A percentile compares a stretch with the other conserved stretches of the same genome.
Conservation (phyloP, 2,329 filamentous ascomycete species). For the Setomelanomma holmii region DNA sequence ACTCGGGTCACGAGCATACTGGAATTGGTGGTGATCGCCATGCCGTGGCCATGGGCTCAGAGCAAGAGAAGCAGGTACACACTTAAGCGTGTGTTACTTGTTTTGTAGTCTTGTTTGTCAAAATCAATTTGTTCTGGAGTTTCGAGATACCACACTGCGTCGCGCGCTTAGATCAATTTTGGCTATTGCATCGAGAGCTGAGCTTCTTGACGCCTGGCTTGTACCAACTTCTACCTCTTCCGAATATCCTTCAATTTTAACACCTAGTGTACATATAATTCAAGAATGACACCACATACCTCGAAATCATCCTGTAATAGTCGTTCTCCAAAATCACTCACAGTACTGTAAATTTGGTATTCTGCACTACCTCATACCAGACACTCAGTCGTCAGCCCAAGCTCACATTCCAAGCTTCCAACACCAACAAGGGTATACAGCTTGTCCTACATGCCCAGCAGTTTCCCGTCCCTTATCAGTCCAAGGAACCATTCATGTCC, state of each 20-base stretch:
- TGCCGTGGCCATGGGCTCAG: conserved; percentile 53
- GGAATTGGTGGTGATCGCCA: conserved; percentile 62
- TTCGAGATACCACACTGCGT: conserved; percentile 22
- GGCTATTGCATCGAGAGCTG: conserved; percentile 23
- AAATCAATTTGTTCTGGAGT: conserved; percentile 9
- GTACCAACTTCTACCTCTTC: conserved; percentile 8
- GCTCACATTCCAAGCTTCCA: too few species aligned
- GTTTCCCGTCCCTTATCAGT: conserved; percentile 30
- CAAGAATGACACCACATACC: conserved; percentile 5
- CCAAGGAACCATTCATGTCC: conserved; percentile 10
- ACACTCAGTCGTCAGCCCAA: too few species aligned
- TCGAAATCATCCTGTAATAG: conserved; percentile 3
- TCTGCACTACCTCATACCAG: too few species aligned
- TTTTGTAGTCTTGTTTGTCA: conserved; percentile 6
- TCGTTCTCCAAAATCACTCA: too few species aligned
- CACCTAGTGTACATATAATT: conserved; percentile 23
- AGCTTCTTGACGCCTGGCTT: conserved; percentile 9
- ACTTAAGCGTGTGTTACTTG: conserved; percentile 6
- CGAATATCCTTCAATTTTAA: conserved; percentile 2
- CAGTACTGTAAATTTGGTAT: too few species aligned
- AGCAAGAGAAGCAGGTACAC: conserved; percentile 47
- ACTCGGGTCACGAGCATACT: conserved; percentile 54
- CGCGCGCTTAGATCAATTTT: conserved; percentile 19
- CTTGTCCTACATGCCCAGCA: too few species aligned
- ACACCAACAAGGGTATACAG: too few species aligned